A percentile compares a stretch with the other conserved stretches of the same genome.
These are phyloP conservation scores for Chaetoscypha palmicola DNA, from an alignment of 2,329 filamentous ascomycete species.

Conservation along the genomic window DNA sequence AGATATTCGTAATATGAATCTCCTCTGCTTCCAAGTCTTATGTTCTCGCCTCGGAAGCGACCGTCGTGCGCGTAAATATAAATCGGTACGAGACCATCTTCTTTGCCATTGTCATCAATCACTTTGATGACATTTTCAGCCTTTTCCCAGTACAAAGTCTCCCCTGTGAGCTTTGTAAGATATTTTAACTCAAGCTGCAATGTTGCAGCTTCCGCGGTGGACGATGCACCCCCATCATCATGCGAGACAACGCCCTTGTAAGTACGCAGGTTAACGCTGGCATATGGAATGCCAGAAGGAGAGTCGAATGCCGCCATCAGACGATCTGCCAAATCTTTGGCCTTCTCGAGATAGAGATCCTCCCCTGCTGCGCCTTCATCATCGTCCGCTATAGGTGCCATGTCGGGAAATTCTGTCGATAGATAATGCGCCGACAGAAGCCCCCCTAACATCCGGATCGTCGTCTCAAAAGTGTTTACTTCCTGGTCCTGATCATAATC, in stretches of 20 bases:
- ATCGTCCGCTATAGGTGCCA: slow-evolving; percentile 67
- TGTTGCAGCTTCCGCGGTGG: slow-evolving; percentile 87
- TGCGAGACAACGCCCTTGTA: slow-evolving; percentile 73
- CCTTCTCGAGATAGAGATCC: slow-evolving; percentile 93
- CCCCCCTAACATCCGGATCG: slow-evolving; percentile 93
- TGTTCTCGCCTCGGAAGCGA: slow-evolving; percentile 74
- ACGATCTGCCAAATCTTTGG: slow-evolving; percentile 83
- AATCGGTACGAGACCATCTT: slow-evolving; percentile 85
- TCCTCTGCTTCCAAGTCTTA: slow-evolving; percentile 85
- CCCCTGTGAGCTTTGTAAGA: slow-evolving; percentile 86
- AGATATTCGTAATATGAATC: slow-evolving; percentile 99
- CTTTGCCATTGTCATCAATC: slow-evolving; percentile 71
- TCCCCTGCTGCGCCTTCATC: slow-evolving; percentile 69
- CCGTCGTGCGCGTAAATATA: slow-evolving; percentile 77
- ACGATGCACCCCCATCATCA: slow-evolving; percentile 78
- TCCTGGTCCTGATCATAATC: slow-evolving; percentile 90
- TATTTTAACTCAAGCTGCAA: slow-evolving; percentile 97
- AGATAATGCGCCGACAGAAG: slow-evolving; percentile 90
- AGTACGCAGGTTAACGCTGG: slow-evolving; percentile 81
- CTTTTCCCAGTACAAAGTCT: slow-evolving; percentile 85
- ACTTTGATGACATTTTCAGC: slow-evolving; percentile 89
- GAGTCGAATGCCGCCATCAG: slow-evolving; percentile 84
- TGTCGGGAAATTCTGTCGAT: slow-evolving; percentile 72
- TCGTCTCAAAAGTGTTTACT: slow-evolving; percentile 96
- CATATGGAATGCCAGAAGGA: slow-evolving; percentile 76